Base-by-base conservation (phyloP, 768 basidiomycete genomes). In the Pisolithus orientalis region DNA sequence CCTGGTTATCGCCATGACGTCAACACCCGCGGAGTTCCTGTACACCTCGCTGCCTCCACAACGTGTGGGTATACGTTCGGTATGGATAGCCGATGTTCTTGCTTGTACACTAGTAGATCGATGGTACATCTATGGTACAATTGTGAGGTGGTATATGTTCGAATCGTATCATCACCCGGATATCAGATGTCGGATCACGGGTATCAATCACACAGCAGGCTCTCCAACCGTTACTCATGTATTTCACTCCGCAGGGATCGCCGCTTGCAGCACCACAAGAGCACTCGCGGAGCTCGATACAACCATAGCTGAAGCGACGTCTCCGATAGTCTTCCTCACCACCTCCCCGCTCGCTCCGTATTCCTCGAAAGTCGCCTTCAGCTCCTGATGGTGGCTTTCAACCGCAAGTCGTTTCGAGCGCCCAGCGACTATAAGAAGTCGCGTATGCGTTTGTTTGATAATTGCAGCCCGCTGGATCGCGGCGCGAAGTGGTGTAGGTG, bases 281-380 rank as follows among this genome's bases (percentile, higher is more conserved):
- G 80, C 85, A 24, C 57, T 61, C 50, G 76, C 73, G 43, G 73
- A 72, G 3, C 80, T 80, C 3, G 80, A 74, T 1, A 85, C 74
- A 4, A 92, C 80, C 67, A 94, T 80, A 31, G 85, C 84, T n/a
- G 85, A 79, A 3, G 84, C 90, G 11, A 91, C 85, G 65, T 94
- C 91, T 6, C 94, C 94, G 38, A 95, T 76, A 14, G 92, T 91
- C 76, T 85, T 84, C 61, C 78, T 76, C 57, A 93, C 80, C 14
- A 53, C 55, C 29, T 66, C 66, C 27, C 54, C 29, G n/a, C 50
- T 55, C 2, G 49, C 52, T 50, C 50, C 53, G 40, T 46, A 53
- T 56, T 81, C 77, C 16, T 78, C 75, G 65, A 84, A 72, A 21
- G 93, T 57, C 40, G 74, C 71, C 56, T 80, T 81, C 51, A 94